Base-by-base conservation (phyloP, 2,329 filamentous ascomycete genomes). In the Colletotrichum sp. region DNA sequence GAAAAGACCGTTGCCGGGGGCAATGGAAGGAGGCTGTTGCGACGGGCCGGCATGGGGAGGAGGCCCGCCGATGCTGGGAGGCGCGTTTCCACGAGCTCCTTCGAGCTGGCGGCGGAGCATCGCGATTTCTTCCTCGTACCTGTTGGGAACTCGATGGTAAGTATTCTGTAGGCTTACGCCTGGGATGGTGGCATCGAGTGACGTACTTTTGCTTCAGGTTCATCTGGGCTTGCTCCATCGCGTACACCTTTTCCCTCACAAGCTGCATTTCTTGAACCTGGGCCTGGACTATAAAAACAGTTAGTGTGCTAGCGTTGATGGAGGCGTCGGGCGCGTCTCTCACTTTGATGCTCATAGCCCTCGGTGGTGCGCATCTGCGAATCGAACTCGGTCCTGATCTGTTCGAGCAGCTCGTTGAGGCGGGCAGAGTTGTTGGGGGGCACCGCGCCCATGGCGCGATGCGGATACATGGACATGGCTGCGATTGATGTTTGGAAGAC, bases 221-320 rank as follows among this genome's bases (percentile, higher is more conserved):
- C 81, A 96, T 90, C 82, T 99, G 97, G 65, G 93, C 92, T 84
- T 98, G 96, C 85, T 99, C 97, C 84, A 99, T 92, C 80, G 95
- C 92, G 82, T 95, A 98, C 76, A 99, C 95, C 86, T 98, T 98
- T 83, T 96, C 94, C 78, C 96, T 91, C 66, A 99, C 95, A 82
- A 98, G 91, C 84, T 98, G 95, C 91, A 99, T 97, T 87, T 99
- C 97, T 82, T 96, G 94, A 79, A 98, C 94, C 84, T 99, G 97
- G 66, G 93, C 92, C 75, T 95, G 93, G 83, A 99, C 97, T 98
- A 72, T 71, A 75, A 16, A 67, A 34, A 74, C 79, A 68, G 76
- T 80, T 72, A 81, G 80, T 67, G 59, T 76, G 65, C 44, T 52
- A 24, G 44, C 44, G 48, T 26, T 48, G 32, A 65, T 26, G n/a